A percentile compares a stretch with the other conserved stretches of the same genome.
Conservation (phyloP, 177 flowering plant species). For the Vitis hybrid region DNA sequence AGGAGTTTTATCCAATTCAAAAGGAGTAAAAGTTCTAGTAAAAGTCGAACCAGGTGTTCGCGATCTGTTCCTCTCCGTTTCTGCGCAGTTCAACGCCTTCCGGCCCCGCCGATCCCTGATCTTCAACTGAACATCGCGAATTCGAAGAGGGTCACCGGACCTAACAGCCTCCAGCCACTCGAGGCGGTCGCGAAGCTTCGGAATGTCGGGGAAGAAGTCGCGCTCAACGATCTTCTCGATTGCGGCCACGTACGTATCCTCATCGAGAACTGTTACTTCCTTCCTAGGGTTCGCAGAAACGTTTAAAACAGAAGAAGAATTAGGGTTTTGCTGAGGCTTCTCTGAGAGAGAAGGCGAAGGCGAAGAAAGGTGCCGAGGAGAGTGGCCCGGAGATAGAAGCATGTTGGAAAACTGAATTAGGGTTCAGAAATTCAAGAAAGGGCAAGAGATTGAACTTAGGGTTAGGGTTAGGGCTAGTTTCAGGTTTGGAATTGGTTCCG, state of each 20-base stretch:
- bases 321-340: conserved; percentile 18
- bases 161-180: conserved; percentile 88
- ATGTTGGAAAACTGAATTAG: conserved; percentile 25
- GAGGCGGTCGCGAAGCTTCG: conserved; percentile 84
- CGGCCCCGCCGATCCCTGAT: conserved; percentile 67
- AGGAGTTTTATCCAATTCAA: conserved; percentile 47
- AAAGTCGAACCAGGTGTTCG: conserved; percentile 62
- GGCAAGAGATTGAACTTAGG: background rate
- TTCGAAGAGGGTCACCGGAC: conserved; percentile 69
- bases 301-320: conserved; percentile 4
- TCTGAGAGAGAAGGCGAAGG: conserved; percentile 41
- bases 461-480: conserved; percentile 10
- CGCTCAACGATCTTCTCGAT: conserved; percentile 92
- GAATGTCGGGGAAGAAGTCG: conserved; percentile 89
- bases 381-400: conserved; percentile 90
- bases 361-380: conserved; percentile 78
- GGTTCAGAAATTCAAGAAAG: background rate
- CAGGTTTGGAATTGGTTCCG: background rate
- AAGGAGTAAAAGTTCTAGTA: conserved; percentile 41
- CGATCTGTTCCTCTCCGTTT: conserved; percentile 18
- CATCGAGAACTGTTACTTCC: conserved; percentile 62
- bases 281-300: conserved; percentile 21
- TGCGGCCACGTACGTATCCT: conserved; percentile 75
- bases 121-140: conserved; percentile 95
- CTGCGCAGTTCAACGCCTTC: conserved; percentile 12